Conservation (phyloP, 1,284 basidiomycete species). For the Cutaneotrichosporon sp. region DNA sequence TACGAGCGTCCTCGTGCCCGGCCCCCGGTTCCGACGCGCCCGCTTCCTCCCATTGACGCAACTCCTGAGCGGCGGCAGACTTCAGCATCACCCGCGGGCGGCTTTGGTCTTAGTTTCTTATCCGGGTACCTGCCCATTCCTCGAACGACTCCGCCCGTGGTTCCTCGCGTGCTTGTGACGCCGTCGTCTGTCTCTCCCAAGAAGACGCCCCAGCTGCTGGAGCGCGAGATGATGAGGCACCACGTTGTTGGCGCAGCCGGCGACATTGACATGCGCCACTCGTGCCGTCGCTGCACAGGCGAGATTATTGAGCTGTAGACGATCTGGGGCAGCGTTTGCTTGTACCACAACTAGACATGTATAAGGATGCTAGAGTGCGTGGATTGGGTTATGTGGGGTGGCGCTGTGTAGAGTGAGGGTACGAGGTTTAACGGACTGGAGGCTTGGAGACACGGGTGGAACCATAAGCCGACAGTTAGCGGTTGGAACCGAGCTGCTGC, state of each 20-base stretch:
- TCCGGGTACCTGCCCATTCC: slow-evolving; percentile 25
- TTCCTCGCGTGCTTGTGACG: slow-evolving; percentile 24
- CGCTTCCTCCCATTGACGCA: slow-evolving; percentile 1
- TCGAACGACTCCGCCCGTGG: slow-evolving; percentile 12
- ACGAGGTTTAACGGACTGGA: too few relatives aligned
- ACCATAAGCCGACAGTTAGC: too few relatives aligned
- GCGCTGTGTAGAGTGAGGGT: too few relatives aligned
- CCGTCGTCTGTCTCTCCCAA: slow-evolving; percentile 24
- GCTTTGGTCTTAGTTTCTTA: slow-evolving; percentile 24
- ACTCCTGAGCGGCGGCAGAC: slow-evolving; percentile 23
- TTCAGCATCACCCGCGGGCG: not conserved
- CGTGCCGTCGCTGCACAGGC: slow-evolving; percentile 35
- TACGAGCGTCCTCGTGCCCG: not conserved
- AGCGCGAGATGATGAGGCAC: slow-evolving; percentile 15
- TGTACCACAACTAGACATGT: slow-evolving; percentile 6
- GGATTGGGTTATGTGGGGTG: too few relatives aligned
- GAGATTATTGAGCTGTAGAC: slow-evolving; percentile 36
- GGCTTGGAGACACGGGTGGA: too few relatives aligned
- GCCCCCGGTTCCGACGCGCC: not conserved
- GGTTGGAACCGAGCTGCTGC: too few relatives aligned
- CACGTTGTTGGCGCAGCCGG: slow-evolving; percentile 12
- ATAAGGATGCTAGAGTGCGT: not conserved
- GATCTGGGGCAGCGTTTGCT: not conserved
- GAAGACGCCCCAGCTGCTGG: slow-evolving; percentile 17
- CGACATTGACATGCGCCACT: slow-evolving; percentile 31